These are phyloP conservation scores for Candida insectalens DNA, from an alignment of 805 yeast genomes.

Conservation along the genomic window DNA sequence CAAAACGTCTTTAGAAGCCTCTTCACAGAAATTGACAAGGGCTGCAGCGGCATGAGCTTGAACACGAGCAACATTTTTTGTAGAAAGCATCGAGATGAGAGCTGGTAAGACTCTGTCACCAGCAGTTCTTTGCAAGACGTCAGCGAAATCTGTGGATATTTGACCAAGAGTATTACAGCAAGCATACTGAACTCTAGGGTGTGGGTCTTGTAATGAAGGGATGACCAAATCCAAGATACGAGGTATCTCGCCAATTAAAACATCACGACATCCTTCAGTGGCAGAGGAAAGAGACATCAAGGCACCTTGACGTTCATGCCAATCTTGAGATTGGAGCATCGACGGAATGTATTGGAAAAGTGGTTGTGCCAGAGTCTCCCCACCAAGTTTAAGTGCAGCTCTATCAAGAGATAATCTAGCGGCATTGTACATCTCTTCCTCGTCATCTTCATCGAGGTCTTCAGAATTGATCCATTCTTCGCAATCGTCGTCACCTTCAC, in stretches of 20 bases:
- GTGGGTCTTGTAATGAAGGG: slow-evolving; percentile 78
- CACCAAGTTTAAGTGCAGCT: slow-evolving; percentile 74
- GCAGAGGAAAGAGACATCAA: slow-evolving; percentile 94
- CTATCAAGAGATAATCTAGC: slow-evolving; percentile 95
- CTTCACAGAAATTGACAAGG: slow-evolving; percentile 87
- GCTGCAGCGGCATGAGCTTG: slow-evolving; percentile 99
- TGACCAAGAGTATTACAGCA: slow-evolving; percentile 97
- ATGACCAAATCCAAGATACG: slow-evolving; percentile 74
- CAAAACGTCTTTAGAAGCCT: slow-evolving; percentile 74
- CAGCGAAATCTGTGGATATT: slow-evolving; percentile 93
- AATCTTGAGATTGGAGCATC: slow-evolving; percentile 64
- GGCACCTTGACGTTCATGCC: slow-evolving; percentile 97
- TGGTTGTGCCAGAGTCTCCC: slow-evolving; percentile 75
- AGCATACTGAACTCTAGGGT: slow-evolving; percentile 93
- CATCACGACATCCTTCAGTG: slow-evolving; percentile 95
- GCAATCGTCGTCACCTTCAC: slow-evolving; percentile 68
- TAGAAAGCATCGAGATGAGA: slow-evolving; percentile 68
- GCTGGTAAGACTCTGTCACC: slow-evolving; percentile 81
- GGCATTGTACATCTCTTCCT: slow-evolving; percentile 77
- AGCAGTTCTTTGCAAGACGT: slow-evolving; percentile 70
- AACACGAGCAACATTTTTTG: slow-evolving; percentile 75
- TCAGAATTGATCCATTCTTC: slow-evolving; percentile 77
- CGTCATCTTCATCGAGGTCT: slow-evolving; percentile 61
- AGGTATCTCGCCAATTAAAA: slow-evolving; percentile 72
- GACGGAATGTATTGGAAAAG: slow-evolving; percentile 79